These are phyloP conservation scores for Paramecium sonneborni DNA, from an alignment of 73 alveolate genomes.

Conservation along the genomic window DNA sequence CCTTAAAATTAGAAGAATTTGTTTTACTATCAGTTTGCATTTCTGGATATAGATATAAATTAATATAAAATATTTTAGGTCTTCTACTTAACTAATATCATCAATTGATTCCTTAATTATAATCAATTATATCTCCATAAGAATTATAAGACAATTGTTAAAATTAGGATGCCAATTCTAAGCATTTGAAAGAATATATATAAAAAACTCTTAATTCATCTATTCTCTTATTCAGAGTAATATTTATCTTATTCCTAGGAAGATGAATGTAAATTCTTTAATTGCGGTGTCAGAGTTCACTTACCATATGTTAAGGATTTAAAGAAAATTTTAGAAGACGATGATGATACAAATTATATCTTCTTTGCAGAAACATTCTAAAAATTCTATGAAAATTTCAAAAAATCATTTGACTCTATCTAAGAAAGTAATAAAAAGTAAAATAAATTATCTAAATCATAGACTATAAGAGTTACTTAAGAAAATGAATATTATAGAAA, in stretches of 20 bases:
- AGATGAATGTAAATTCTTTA: constrained; percentile 5
- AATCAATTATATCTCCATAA: background rate
- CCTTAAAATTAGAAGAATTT: background rate
- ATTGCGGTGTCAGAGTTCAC: background rate
- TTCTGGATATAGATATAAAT: background rate
- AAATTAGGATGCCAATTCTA: background rate
- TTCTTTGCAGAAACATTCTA: background rate
- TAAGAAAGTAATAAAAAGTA: background rate
- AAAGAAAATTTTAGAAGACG: background rate
- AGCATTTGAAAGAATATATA: background rate
- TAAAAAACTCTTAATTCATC: background rate
- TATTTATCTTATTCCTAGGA: background rate
- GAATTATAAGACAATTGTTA: background rate
- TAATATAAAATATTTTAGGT: background rate
- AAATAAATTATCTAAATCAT: background rate
- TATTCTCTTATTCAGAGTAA: background rate
- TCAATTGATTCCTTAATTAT: background rate
- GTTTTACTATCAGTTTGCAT: background rate
- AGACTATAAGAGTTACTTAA: background rate
- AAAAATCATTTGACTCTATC: background rate
- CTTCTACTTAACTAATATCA: background rate
- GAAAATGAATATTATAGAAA: background rate
- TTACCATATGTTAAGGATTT: background rate
- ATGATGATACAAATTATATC: background rate
- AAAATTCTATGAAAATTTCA: background rate